Evolutionary conservation across 331 rosid species (phyloP), one percentile per base, ranked within the genome.

Genomic region (Pyrus hybrid): DNA sequence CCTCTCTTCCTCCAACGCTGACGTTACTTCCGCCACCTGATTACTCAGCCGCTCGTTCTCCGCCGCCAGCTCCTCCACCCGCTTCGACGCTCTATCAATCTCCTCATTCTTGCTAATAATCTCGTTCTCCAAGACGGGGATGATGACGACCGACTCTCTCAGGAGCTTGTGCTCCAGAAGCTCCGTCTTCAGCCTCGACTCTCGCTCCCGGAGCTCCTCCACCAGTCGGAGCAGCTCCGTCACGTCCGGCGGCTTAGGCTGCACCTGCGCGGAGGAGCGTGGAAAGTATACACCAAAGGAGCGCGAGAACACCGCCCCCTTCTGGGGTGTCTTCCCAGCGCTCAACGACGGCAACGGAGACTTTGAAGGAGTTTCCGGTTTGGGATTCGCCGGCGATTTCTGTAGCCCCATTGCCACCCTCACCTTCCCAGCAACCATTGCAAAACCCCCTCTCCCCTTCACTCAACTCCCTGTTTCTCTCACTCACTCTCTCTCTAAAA

Each of bases 261-360:
- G 97, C 2, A 95, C 99, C 90, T 95, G 99, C 16, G 97, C 90
- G 14, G 97, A 90, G 63, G 97, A 80, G 76, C 99, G 97, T 0
- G 97, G 97, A 71, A 95, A 95, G 82, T 92, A 92, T 2, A 77
- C 89, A 12, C 96, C 98, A 57, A 93, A 90, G 5, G 98, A 84
- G 43, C 97, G 95, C 1, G 97, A 83, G 91, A 92, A 89, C 23
- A 86, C 83, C 17, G 93, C 76, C 49, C 49, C 49, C 72, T 92
- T 95, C 83, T 86, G 90, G 1, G 99, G 56, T 1, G 80, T 28
- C 77, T 90, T 94, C 0, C 80, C 84, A 7, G 96, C 81, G 72
- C 84, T 76, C 0, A 84, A 68, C 22, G 96, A 78, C 13, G 91
- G 87, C 4, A 90, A 84, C 0, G 95, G 85, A 4, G 92, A 84